A percentile compares a stretch with the other conserved stretches of the same genome.
Evolutionary conservation across 306 rosid species (phyloP).

Genomic region (Bauhinia variegata): DNA sequence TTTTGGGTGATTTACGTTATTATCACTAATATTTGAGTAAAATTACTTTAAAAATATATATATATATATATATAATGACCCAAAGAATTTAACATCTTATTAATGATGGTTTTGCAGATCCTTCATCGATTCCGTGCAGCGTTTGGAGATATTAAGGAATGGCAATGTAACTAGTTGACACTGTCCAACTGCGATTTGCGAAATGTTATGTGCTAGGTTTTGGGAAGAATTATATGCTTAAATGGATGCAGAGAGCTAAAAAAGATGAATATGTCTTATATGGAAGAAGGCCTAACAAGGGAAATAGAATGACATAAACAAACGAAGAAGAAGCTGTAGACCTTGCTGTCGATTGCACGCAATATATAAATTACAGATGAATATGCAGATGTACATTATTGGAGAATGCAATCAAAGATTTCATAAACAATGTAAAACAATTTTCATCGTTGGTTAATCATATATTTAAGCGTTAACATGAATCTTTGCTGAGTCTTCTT

Average conservation of each 20-base stretch:
- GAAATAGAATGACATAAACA: too few relatives aligned
- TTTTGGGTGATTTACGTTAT: slow-evolving; percentile 17
- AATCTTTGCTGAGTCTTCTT: neutral
- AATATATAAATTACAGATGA: neutral
- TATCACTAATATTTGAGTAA: slow-evolving; percentile 7
- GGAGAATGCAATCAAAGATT: too few relatives aligned
- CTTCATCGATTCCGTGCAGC: slow-evolving; percentile 40
- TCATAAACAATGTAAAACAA: too few relatives aligned
- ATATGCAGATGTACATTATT: neutral
- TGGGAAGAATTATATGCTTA: slow-evolving; percentile 1
- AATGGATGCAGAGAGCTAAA: slow-evolving; percentile 15
- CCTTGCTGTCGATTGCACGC: neutral
- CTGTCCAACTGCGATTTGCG: too few relatives aligned
- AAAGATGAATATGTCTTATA: too few relatives aligned
- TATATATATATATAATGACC: too few relatives aligned
- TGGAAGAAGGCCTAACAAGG: too few relatives aligned
- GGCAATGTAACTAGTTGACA: slow-evolving; percentile 21
- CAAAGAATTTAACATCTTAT: slow-evolving; percentile 21
- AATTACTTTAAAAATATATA: too few relatives aligned
- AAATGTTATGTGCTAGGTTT: slow-evolving; percentile 30
- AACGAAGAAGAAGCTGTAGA: neutral
- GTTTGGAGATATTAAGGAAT: slow-evolving; percentile 44
- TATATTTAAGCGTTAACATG: too few relatives aligned
- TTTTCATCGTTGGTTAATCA: too few relatives aligned
- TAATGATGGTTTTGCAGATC: slow-evolving; percentile 46